Conservation (phyloP, 2,329 filamentous ascomycete species). For the Gnomoniopsis smithogilvyi region DNA sequence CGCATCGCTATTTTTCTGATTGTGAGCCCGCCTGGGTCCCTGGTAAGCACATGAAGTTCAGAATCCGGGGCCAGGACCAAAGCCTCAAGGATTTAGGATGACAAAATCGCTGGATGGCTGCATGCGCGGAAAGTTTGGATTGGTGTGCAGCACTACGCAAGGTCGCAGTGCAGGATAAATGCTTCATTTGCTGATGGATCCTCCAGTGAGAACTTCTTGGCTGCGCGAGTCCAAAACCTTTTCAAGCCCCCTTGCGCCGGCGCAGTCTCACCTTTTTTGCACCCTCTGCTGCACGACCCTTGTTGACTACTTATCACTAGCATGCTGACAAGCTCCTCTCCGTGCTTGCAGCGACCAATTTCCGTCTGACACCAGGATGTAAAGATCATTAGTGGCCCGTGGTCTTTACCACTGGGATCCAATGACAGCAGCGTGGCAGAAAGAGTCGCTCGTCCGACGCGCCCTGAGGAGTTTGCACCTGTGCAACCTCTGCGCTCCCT, state of each 20-base stretch:
- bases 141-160: background rate
- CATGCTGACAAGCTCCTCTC: conserved; percentile 3
- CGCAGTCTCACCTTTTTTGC: conserved; percentile 16
- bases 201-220: background rate
- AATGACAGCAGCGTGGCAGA: conserved; percentile 7
- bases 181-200: background rate
- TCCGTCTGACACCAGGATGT: background rate
- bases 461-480: background rate
- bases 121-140: background rate
- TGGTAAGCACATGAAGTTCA: background rate
- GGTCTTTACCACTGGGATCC: conserved; percentile 1
- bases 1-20: conserved; percentile 1
- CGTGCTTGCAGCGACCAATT: conserved; percentile 8
- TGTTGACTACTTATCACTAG: background rate
- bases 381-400: background rate
- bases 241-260: conserved; percentile 11
- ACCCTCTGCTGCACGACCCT: background rate
- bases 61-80: conserved; percentile 1
- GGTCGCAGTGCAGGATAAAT: background rate
- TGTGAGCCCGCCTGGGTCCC: background rate
- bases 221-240: conserved; percentile 7
- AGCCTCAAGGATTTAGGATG: background rate
- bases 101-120: background rate
- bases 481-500: background rate
- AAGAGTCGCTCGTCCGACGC: background rate